These are phyloP conservation scores for Neurospora terricola DNA, from an alignment of 495 filamentous ascomycete genomes.

Conservation along the genomic window DNA sequence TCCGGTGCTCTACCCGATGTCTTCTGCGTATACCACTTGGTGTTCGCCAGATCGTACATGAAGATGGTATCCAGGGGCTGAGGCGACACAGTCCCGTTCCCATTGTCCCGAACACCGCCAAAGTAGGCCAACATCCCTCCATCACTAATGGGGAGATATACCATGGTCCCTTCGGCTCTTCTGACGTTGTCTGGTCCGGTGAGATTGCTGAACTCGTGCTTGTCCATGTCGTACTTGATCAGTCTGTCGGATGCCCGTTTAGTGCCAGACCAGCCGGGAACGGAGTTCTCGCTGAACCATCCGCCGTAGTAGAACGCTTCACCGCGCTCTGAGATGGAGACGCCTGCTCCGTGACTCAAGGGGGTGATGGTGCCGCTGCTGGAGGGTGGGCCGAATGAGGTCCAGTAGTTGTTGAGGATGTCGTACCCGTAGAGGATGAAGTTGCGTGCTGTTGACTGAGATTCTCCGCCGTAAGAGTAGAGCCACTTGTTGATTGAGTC, in stretches of 20 bases:
- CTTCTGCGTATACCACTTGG: conserved; percentile 14
- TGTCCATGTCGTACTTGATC: conserved; percentile 18
- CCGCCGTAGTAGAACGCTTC: conserved; percentile 33
- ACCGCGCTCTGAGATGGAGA: conserved; percentile 13
- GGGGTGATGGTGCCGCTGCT: conserved; percentile 8
- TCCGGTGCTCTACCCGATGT: conserved; percentile 5
- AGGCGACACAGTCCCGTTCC: conserved; percentile 7
- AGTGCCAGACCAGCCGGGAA: conserved; percentile 28
- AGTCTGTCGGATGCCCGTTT: conserved; percentile 5
- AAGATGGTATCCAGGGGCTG: conserved; percentile 14
- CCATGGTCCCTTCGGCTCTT: conserved; percentile 15
- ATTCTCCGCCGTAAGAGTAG: conserved; percentile 45
- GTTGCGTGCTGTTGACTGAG: conserved; percentile 20
- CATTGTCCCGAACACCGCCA: conserved; percentile 9
- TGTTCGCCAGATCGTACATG: conserved; percentile 11
- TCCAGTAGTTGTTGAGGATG: conserved; percentile 34
- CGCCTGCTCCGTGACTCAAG: conserved; percentile 13
- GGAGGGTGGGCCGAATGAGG: conserved; percentile 15
- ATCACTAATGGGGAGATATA: conserved; percentile 14
- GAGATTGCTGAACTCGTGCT: conserved; percentile 5
- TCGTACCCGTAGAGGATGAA: conserved; percentile 37
- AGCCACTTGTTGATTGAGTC: conserved; percentile 44
- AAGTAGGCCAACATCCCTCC: conserved; percentile 17
- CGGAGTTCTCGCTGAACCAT: conserved; percentile 35
- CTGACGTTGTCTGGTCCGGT: conserved; percentile 9